A percentile compares a stretch with the other conserved stretches of the same genome.
Evolutionary conservation across 257 asterid genomes (phyloP).

Genomic region (Solanum pimpinellifolium): DNA sequence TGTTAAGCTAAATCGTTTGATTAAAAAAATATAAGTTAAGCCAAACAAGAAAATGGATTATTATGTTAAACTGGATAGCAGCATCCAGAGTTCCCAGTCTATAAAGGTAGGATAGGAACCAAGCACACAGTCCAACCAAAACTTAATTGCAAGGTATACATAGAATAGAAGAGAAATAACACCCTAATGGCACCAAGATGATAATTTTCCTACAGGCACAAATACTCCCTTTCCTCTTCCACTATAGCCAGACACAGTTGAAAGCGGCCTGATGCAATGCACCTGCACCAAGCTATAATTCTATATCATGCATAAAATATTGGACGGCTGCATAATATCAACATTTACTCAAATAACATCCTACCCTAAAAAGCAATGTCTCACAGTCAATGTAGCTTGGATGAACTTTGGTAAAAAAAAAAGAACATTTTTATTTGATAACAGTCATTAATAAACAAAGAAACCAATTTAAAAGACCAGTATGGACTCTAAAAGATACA

Average conservation of each 20-base stretch:
- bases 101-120: background rate
- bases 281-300: background rate
- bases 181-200: background rate
- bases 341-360: background rate
- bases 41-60: background rate
- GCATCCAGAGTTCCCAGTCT: background rate
- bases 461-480: background rate
- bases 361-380: background rate
- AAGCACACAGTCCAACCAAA: background rate
- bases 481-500: background rate
- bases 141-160: background rate
- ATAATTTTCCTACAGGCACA: background rate
- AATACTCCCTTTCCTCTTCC: background rate
- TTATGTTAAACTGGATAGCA: background rate
- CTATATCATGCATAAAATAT: background rate
- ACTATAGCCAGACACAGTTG: background rate
- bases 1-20: background rate
- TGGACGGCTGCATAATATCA: background rate
- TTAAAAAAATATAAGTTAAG: too few species aligned
- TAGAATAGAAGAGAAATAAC: background rate
- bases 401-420: background rate
- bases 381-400: background rate
- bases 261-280: background rate
- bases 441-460: background rate
- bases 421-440: background rate